Evolutionary conservation across 768 basidiomycete species (phyloP), one percentile per base, ranked within the genome.

Genomic region (Amyloporia xantha): DNA sequence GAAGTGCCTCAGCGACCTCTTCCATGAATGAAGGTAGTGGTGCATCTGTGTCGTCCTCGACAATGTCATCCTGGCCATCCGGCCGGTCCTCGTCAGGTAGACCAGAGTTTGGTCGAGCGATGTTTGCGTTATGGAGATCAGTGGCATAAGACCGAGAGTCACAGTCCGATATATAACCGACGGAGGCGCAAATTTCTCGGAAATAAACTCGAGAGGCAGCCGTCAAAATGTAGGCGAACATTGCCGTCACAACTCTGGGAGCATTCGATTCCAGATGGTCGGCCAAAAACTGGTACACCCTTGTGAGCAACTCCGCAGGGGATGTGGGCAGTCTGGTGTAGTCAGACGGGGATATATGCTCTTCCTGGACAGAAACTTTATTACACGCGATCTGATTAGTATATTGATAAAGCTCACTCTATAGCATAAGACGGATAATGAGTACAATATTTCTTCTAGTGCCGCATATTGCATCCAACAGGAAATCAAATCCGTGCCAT

Each of bases 191-290:
- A 0, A 90, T 62, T 23, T 71, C 61, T 35, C 74, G 68, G 36
- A 90, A 68, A 53, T 86, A 89, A 46, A 79, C 78, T 20, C 69
- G 71, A 0, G 86, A 89, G 1, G 80, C 70, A 30, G 68, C 67
- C 0, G 82, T 78, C 33, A 91, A 67, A n/a, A 89, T 73, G 54
- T 78, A 85, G 0, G 87, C 85, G 37, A 86, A 66, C 7, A 76
- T 69, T 1, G 83, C 80, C 17, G 62, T 71, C 47, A 84, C 67
- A 13, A 59, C 55, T 3, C 59, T 66, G 0, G 73, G 62, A 1
- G 87, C 80, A 41, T 73, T 74, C 1, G 69, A 71, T 40, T 79
- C 76, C 20, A 86, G 54, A 49, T 84, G 81, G 1, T 51, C 57
- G 33, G 75, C 62, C 3, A 90, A 68, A 38, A 76, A 73, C 7